Evolutionary conservation across 2,329 filamentous ascomycete genomes (phyloP).

Genomic region (Pleomassaria siparia): DNA sequence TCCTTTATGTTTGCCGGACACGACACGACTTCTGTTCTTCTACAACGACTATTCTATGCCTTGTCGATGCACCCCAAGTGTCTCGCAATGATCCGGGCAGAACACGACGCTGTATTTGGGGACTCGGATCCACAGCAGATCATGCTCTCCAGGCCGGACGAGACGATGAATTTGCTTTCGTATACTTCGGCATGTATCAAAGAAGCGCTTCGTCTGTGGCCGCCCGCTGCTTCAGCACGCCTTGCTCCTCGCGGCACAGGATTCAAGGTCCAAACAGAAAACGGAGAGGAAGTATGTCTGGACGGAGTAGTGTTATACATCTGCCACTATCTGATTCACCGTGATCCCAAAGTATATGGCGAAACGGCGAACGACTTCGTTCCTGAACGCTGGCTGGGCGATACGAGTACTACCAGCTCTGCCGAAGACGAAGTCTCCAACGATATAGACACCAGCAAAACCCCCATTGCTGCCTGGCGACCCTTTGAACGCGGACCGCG

Average conservation of each 20-base stretch:
- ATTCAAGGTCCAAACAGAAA: conserved; percentile 47
- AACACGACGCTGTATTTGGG: conserved; percentile 58
- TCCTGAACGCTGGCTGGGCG: conserved; percentile 44
- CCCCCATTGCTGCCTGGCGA: conserved; percentile 52
- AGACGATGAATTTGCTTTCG: conserved; percentile 52
- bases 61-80: conserved; percentile 34
- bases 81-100: conserved; percentile 43
- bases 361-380: conserved; percentile 33
- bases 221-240: conserved; percentile 51
- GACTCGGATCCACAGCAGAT: conserved; percentile 42
- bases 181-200: conserved; percentile 59
- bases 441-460: conserved; percentile 19
- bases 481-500: conserved; percentile 58
- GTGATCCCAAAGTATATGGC: conserved; percentile 36
- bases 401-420: conserved; percentile 24
- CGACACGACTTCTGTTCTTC: conserved; percentile 46
- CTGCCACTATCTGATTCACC: conserved; percentile 45
- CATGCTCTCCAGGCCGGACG: conserved; percentile 47
- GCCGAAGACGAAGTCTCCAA: conserved; percentile 15
- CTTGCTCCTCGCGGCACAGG: conserved; percentile 31
- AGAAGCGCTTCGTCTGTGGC: conserved; percentile 57
- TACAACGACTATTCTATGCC: conserved; percentile 36
- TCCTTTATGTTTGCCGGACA: conserved; percentile 52
- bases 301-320: conserved; percentile 50
- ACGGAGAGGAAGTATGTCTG: conserved; percentile 46